Base-by-base conservation (phyloP, 306 rosid genomes). In the Vigna trinervia region DNA sequence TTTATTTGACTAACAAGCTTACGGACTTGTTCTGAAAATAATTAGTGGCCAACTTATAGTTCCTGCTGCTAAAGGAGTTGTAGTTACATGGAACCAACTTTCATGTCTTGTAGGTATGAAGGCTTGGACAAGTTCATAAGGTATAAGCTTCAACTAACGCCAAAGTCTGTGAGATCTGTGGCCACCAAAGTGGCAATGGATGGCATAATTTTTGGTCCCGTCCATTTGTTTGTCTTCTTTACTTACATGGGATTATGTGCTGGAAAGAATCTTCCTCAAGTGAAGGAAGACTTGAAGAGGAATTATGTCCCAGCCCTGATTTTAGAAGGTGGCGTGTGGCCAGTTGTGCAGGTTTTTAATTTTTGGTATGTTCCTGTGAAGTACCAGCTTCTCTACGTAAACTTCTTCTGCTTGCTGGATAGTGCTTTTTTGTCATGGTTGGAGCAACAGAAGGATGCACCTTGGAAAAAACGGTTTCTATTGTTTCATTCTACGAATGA, bases 321-420 rank as follows among this genome's bases (percentile, higher is more conserved):
- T 23, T 62, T 93, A 67, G 94, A 91, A 83, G 97, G 97, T 17
- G 86, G 95, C 0, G 82, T 89, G 69, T 93, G 98, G 98, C 97
- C 98, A 12, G 19, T 84, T 53, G 82, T 88, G 83, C 98, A 91
- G 81, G 57, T 86, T 62, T 93, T 88, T 9, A 93, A 93, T 78
- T 91, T 93, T 79, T 68, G 87, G 32, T 93, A 88, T 80, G 81
- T 93, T 52, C 98, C 97, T 5, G 92, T 91, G 82, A 88, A 89
- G 83, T 91, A 89, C 72, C 97, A 93, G 80, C 98, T 93, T 69
- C 96, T 93, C 41, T 91, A 91, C 73, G 96, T 93, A n/a, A 93
- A 89, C 79, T 28, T 88, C 58, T 93, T 93, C 87, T 91, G 96
- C 93, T 85, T 93, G 77, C 46, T 93, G 83, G 97, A 89, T 62